Percentiles rank a stretch among this genome's conserved stretches.
Evolutionary conservation across 2,329 filamentous ascomycete genomes (phyloP).

Genomic region (Myriosclerotinia duriaeana): DNA sequence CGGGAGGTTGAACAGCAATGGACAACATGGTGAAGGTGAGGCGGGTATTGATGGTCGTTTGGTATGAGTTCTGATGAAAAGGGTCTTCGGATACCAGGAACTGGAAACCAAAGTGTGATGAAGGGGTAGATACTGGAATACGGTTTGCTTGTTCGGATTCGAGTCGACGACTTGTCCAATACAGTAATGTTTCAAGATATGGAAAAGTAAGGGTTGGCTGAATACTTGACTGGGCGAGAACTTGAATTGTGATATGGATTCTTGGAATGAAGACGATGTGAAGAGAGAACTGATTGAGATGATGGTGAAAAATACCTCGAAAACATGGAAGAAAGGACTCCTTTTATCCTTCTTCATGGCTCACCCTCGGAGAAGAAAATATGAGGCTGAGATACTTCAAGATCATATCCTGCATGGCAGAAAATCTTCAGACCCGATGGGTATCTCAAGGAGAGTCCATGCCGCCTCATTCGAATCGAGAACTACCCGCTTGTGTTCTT

Average conservation of each 20-base stretch:
- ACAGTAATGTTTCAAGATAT: not conserved
- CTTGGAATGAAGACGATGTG: not conserved
- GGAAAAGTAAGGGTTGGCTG: not conserved
- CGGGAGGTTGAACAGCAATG: constrained; percentile 37
- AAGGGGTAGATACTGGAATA: not conserved
- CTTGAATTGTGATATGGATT: not conserved
- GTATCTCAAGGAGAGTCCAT: constrained; percentile 14
- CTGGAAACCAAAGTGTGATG: not conserved
- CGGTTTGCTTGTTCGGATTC: not conserved
- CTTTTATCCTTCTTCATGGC: constrained; percentile 22
- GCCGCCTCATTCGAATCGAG: constrained; percentile 2
- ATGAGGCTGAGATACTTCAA: constrained; percentile 20
- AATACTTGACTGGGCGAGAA: not conserved
- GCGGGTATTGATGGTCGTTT: not conserved
- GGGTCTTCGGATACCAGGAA: not conserved
- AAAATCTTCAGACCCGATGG: constrained; percentile 15
- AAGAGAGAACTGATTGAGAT: constrained; percentile 14
- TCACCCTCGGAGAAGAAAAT: constrained; percentile 19
- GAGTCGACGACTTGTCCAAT: not conserved
- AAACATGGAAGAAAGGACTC: constrained; percentile 16
- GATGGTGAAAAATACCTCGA: constrained; percentile 12
- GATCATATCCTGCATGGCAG: constrained; percentile 8
- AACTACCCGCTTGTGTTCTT: constrained; percentile 16
- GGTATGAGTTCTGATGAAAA: not conserved
- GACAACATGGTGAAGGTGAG: constrained; percentile 17